phyloP scores from a whole-genome alignment of 164 flowering plant genomes.

The Magnolia changhungtana region DNA sequence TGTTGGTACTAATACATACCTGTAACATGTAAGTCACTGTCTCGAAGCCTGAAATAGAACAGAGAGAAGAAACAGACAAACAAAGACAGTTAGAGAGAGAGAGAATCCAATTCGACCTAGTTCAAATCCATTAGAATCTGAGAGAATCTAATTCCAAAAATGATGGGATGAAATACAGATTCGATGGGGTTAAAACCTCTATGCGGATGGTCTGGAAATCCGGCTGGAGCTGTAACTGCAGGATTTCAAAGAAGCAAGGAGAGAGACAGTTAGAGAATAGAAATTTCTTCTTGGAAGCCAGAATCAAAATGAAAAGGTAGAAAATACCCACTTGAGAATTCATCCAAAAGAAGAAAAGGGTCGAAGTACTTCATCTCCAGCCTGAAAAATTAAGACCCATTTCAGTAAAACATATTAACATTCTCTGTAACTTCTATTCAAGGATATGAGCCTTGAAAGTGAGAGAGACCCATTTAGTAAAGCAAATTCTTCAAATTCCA shows the following conservation, averaged over 20 bases:
- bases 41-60: conserved; percentile 62
- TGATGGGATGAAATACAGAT: no score
- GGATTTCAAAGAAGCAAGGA: conserved; percentile 6
- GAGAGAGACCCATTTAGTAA: neutral
- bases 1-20: conserved; percentile 29
- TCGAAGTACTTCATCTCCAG: conserved; percentile 73
- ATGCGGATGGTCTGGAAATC: conserved; percentile 95
- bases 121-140: no score
- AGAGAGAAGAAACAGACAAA: neutral
- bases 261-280: neutral
- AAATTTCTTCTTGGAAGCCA: neutral
- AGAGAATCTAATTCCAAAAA: no score
- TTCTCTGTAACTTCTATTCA: conserved; percentile 3
- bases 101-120: no score
- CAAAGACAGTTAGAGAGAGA: no score
- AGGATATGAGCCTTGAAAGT: neutral
- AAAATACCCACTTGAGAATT: conserved; percentile 64
- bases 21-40: conserved; percentile 89
- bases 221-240: conserved; percentile 84
- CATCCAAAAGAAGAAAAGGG: conserved; percentile 83
- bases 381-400: conserved; percentile 35
- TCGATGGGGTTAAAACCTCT: conserved; percentile 49
- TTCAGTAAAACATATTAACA: neutral
- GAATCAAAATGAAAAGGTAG: neutral
- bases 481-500: neutral